Evolutionary conservation across 129 eudicot genomes (phyloP).

Genomic region (Escallonia rubra): DNA sequence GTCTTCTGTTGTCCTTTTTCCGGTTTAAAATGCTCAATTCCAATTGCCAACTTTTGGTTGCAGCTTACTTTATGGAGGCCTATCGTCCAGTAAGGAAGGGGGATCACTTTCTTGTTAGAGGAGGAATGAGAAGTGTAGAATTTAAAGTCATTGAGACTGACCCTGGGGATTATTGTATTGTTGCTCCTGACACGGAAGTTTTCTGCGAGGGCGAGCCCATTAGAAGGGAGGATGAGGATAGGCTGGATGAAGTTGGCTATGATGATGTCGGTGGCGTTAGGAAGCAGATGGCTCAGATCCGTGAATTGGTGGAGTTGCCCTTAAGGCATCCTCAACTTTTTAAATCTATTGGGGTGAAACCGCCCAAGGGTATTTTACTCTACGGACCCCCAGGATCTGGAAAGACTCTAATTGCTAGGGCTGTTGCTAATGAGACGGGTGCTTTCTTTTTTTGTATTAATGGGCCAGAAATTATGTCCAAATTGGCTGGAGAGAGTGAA

Average conservation of each 20-base stretch:
- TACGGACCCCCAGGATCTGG: slow-evolving; percentile 88
- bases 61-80: slow-evolving; percentile 77
- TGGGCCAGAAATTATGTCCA: slow-evolving; percentile 92
- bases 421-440: slow-evolving; percentile 88
- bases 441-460: slow-evolving; percentile 91
- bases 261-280: slow-evolving; percentile 89
- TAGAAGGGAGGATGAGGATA: slow-evolving; percentile 71
- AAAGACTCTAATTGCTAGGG: slow-evolving; percentile 68
- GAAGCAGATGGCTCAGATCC: slow-evolving; percentile 82
- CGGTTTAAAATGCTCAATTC: neutral
- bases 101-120: slow-evolving; percentile 74
- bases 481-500: slow-evolving; percentile 81
- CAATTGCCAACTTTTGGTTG: slow-evolving; percentile 4
- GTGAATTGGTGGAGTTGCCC: slow-evolving; percentile 76
- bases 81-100: slow-evolving; percentile 79
- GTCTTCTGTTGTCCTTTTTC: neutral
- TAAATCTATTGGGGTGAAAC: slow-evolving; percentile 72
- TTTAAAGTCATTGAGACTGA: slow-evolving; percentile 77
- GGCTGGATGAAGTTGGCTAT: slow-evolving; percentile 71
- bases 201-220: slow-evolving; percentile 85
- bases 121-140: slow-evolving; percentile 81
- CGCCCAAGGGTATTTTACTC: slow-evolving; percentile 71
- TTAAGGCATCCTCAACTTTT: slow-evolving; percentile 68
- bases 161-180: slow-evolving; percentile 81
- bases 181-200: slow-evolving; percentile 81